phyloP scores from a whole-genome alignment of 495 filamentous ascomycete genomes.

The Cercophora newfieldiana region DNA sequence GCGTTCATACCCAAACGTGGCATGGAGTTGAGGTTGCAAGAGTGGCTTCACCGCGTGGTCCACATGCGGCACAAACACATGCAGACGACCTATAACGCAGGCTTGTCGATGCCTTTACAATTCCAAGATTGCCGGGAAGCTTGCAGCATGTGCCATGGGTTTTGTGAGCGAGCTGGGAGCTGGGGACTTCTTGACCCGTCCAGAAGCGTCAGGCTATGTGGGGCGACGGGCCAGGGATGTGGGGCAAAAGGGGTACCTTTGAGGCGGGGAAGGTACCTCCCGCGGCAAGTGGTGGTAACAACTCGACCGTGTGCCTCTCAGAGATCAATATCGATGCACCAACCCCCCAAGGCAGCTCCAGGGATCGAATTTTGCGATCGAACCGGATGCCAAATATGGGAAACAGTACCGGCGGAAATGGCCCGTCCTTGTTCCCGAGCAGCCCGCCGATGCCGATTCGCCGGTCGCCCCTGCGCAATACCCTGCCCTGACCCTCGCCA shows the following conservation, averaged over 20 bases:
- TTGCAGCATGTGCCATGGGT: not conserved
- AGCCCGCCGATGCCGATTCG: not conserved
- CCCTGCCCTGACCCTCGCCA: not conserved
- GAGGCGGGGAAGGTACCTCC: conserved; percentile 11
- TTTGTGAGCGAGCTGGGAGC: not conserved
- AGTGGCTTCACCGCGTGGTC: not conserved
- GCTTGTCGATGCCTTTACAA: not conserved
- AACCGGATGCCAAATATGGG: conserved; percentile 12
- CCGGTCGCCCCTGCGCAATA: not conserved
- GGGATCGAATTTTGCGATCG: conserved; percentile 2
- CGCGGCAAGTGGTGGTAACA: conserved; percentile 8
- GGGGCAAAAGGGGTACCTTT: not conserved
- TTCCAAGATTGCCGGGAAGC: not conserved
- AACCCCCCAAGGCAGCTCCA: conserved; percentile 6
- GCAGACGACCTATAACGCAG: not conserved
- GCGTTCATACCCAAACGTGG: not conserved
- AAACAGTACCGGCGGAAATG: not conserved
- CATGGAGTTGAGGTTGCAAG: not conserved
- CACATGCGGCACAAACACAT: not conserved
- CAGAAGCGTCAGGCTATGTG: no score
- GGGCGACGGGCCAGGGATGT: not conserved
- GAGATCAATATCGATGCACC: conserved; percentile 24
- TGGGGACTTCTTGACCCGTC: not conserved
- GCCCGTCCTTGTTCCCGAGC: not conserved
- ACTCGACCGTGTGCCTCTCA: not conserved